A percentile compares a stretch with the other conserved stretches of the same genome.
phyloP scores from a whole-genome alignment of 192 early-diverging fungal genomes.

The Entophlyctis luteolus region DNA sequence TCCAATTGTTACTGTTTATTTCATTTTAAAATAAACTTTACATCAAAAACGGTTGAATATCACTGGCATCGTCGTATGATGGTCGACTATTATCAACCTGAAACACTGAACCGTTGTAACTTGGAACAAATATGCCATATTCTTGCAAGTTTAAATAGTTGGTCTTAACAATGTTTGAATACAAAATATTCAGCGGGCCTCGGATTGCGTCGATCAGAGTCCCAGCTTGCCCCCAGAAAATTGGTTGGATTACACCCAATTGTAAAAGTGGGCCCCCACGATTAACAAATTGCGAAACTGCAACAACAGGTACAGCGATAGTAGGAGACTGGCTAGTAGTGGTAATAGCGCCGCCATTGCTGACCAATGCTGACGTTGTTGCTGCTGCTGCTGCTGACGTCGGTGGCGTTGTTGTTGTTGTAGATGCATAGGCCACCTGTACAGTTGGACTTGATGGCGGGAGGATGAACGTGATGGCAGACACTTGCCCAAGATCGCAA shows the following conservation, averaged over 20 bases:
- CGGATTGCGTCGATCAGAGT: neutral
- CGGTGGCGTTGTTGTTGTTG: too few species aligned
- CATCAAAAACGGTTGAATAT: conserved; percentile 14
- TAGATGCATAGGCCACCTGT: too few species aligned
- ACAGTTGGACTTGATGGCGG: too few species aligned
- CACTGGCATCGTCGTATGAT: neutral
- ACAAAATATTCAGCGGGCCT: conserved; percentile 10
- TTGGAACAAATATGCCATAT: neutral
- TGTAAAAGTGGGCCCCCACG: neutral
- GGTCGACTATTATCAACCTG: neutral
- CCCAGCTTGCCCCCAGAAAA: conserved; percentile 18
- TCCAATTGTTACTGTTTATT: neutral
- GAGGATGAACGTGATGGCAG: too few species aligned
- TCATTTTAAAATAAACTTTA: neutral
- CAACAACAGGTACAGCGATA: too few species aligned
- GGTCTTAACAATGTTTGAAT: conserved; percentile 6
- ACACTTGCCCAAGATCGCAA: too few species aligned
- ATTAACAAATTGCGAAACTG: too few species aligned
- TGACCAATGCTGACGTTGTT: too few species aligned
- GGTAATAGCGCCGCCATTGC: too few species aligned
- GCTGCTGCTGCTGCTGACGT: too few species aligned
- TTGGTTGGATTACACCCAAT: neutral
- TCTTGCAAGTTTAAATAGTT: neutral
- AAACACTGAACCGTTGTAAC: neutral
- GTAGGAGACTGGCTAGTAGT: too few species aligned